Base-by-base conservation (phyloP, 164 flowering plant genomes). In the Sextonia rubra region DNA sequence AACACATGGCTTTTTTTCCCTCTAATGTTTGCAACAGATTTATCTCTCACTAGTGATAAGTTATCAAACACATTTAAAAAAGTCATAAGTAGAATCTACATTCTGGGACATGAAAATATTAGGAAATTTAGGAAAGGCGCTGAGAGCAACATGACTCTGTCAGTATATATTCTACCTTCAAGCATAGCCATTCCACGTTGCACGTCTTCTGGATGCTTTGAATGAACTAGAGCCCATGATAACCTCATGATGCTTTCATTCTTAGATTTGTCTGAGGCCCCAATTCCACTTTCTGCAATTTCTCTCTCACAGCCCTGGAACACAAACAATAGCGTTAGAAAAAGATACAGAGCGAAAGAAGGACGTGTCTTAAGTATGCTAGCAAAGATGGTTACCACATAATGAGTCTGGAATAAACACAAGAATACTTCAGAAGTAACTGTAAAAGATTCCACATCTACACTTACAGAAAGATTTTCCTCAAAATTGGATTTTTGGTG, bases 181-280 rank as follows among this genome's bases (percentile, higher is more conserved):
- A 93, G 92, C 96, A 93, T 91, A 37, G 94, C 96, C 44, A 91
- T 90, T 49, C 98, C 98, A 48, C 96, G 94, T 61, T 90, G 92
- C 67, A 91, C 88, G 77, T 93, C 96, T 76, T 91, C 94, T 26
- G 87, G 77, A 75, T 86, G 90, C 74, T 78, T 88, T 30, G 97
- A 93, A 77, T 93, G 98, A 77, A 93, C 97, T 76, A 93, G 92
- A 22, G 97, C 91, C 98, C 97, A 91, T 25, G 98, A 93, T 71
- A 93, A 76, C 76, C 98, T 80, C 97, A 91, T 90, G 47, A 91
- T 79, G 78, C 89, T 78, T 55, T 90, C 96, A 66, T 47, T 82
- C 82, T 79, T 90, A 6, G 37, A 73, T 69, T 89, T 88, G 20
- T 88, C 87, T 14, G 91, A 77, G 47, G 37, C 84, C 49, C 79